phyloP scores from a whole-genome alignment of 2,329 filamentous ascomycete species.

The Gaeumannomyces sp. region DNA sequence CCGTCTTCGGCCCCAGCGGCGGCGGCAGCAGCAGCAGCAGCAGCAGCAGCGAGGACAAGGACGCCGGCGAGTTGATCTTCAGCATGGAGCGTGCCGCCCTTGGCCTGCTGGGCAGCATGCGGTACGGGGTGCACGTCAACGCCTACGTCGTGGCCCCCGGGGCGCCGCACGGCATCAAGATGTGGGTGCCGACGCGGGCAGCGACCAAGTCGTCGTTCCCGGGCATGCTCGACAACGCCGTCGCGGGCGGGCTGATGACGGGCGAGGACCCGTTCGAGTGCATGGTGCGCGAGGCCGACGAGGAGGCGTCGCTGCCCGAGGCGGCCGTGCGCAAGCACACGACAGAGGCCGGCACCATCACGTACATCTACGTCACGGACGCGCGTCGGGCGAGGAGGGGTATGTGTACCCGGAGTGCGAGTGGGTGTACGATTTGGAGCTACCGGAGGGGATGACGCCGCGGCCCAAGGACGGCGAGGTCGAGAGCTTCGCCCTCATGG shows the following conservation, averaged over 20 bases:
- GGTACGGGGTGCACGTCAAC: constrained; percentile 78
- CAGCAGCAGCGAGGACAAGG: too few relatives aligned
- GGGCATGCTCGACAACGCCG: constrained; percentile 91
- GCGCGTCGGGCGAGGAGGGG: constrained; percentile 67
- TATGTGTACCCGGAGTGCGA: constrained; percentile 86
- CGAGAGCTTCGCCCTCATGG: constrained; percentile 73
- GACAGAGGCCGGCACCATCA: constrained; percentile 61
- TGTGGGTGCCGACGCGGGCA: constrained; percentile 81
- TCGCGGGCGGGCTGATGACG: constrained; percentile 75
- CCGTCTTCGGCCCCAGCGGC: constrained; percentile 57
- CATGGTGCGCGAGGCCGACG: constrained; percentile 76
- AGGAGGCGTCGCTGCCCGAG: constrained; percentile 79
- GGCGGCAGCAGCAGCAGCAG: constrained; percentile 32
- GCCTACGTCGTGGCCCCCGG: constrained; percentile 54
- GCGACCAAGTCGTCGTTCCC: constrained; percentile 79
- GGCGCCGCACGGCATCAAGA: constrained; percentile 47
- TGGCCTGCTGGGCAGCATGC: constrained; percentile 67
- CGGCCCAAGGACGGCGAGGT: constrained; percentile 85
- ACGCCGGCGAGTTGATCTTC: constrained; percentile 55
- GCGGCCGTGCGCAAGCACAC: constrained; percentile 57
- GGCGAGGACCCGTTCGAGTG: constrained; percentile 76
- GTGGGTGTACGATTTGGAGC: constrained; percentile 83
- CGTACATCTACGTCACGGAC: constrained; percentile 79
- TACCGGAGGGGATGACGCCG: constrained; percentile 57
- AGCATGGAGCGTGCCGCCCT: constrained; percentile 72